Evolutionary conservation across 1,284 basidiomycete species (phyloP), one percentile per base, ranked within the genome.

Genomic region (Pseudozyma pruni): DNA sequence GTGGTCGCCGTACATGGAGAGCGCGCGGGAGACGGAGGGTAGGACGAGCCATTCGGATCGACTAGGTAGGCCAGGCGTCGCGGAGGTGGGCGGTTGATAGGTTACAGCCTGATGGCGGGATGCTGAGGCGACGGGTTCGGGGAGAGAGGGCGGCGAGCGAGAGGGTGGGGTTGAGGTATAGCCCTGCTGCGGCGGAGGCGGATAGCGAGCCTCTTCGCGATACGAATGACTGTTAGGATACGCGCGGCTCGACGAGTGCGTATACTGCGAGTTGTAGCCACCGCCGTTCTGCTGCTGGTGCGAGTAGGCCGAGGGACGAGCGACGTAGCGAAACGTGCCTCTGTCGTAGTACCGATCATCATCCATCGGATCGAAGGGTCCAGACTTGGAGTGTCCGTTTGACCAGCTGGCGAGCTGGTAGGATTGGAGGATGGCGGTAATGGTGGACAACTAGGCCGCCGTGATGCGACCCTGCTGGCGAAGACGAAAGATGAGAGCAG

Each of bases 381-480:
- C 48, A 44, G 53, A 56, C 44, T 55, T 43, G 11, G 53, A 58
- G 34, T 44, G 59, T 35, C 45, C 47, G 37, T 45, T 39, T 32
- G 59, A 54, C 66, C 59, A 69, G 66, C 66, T 58, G 51, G 59
- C 48, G 46, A 62, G 66, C 66, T 63, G 66, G 66, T 58, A 46
- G 8, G 50, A 17, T 29, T 48, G 20, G 39, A 46, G 29, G 40
- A 63, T 25, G 46, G 54, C 51, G 51, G 66, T 53, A 59, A 69
- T 69, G 55, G 44, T 59, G 55, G 49, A 58, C 45, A 51, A 53
- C 35, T 44, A 43, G 55, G 55, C 33, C 50, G 59, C 59, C 42
- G 35, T 8, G 20, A 1, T 52, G 57, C 63, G 63, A 67, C 57
- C n/a, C 63, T 66, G 55, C 13, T 29, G 27, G n/a, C n/a, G n/a